Percentiles rank a stretch among this genome's conserved stretches.
Evolutionary conservation across 352 stramenopile species (phyloP).

Genomic region (Phytophthora brassicae): DNA sequence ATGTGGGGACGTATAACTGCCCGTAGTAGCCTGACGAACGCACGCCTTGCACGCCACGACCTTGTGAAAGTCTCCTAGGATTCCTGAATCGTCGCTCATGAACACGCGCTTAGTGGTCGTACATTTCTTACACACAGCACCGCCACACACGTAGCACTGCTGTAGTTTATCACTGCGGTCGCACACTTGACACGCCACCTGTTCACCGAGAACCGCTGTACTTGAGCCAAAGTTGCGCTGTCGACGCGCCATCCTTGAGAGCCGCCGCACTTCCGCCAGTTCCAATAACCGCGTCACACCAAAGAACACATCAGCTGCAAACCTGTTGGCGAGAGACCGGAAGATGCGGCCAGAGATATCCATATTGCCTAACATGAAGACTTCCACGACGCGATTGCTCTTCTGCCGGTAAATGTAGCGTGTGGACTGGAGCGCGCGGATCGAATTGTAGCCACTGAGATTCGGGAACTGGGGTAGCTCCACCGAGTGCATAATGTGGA

Average conservation of each 20-base stretch:
- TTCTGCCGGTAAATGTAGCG: slow-evolving; percentile 64
- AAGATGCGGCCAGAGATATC: slow-evolving; percentile 48
- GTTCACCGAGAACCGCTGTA: slow-evolving; percentile 20
- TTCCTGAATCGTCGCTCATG: slow-evolving; percentile 36
- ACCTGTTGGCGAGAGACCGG: slow-evolving; percentile 40
- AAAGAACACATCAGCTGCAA: slow-evolving; percentile 47
- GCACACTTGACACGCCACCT: slow-evolving; percentile 34
- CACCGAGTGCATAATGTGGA: slow-evolving; percentile 72
- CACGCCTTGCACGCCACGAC: slow-evolving; percentile 42
- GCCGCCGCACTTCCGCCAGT: slow-evolving; percentile 51
- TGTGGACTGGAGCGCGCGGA: slow-evolving; percentile 52
- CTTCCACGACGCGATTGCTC: slow-evolving; percentile 47
- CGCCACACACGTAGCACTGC: slow-evolving; percentile 48
- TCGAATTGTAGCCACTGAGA: slow-evolving; percentile 50
- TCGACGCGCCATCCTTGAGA: slow-evolving; percentile 52
- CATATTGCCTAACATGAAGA: slow-evolving; percentile 65
- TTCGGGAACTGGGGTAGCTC: slow-evolving; percentile 57
- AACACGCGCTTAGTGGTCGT: slow-evolving; percentile 48
- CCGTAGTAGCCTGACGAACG: slow-evolving; percentile 42
- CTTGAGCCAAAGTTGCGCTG: slow-evolving; percentile 31
- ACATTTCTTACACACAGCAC: slow-evolving; percentile 53
- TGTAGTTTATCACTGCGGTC: slow-evolving; percentile 40
- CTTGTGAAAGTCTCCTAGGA: slow-evolving; percentile 50
- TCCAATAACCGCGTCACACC: slow-evolving; percentile 48
- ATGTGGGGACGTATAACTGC: slow-evolving; percentile 23